Conservation (phyloP, 2,329 filamentous ascomycete genomes). For the Sclerotinia spermophila region DNA sequence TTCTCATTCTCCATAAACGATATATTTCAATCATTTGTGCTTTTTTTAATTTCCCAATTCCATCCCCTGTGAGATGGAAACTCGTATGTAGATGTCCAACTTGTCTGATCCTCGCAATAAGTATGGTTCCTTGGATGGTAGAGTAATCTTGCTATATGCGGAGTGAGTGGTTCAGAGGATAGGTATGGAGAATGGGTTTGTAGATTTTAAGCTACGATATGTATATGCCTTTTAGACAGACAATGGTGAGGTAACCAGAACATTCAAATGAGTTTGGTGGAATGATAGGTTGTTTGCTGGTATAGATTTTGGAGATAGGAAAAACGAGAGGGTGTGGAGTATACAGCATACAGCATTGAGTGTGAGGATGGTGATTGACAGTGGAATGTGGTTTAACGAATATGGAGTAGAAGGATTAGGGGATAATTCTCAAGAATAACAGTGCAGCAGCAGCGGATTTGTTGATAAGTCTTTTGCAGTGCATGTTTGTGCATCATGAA, state of each 20-base stretch:
- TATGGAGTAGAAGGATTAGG: neutral
- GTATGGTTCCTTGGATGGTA: too few species aligned
- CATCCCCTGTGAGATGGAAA: too few species aligned
- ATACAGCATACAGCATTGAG: too few species aligned
- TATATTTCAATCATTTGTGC: too few species aligned
- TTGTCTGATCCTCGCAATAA: too few species aligned
- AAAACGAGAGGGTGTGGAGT: neutral
- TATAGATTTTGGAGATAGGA: neutral
- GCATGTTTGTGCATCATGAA: neutral
- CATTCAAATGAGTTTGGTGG: fast-evolving
- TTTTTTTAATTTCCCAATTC: too few species aligned
- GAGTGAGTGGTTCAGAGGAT: neutral
- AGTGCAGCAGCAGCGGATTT: neutral
- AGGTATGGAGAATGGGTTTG: neutral
- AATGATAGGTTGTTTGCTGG: neutral
- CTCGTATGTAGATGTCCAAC: too few species aligned
- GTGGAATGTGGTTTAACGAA: neutral
- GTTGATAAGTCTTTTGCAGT: neutral
- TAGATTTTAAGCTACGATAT: neutral
- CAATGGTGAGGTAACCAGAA: neutral
- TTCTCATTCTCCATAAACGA: neutral
- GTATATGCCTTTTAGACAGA: neutral
- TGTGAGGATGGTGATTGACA: too few species aligned
- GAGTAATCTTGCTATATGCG: neutral
- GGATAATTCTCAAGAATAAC: fast-evolving